Evolutionary conservation across 306 rosid genomes (phyloP).

Genomic region (Lathyrus tuberosus): DNA sequence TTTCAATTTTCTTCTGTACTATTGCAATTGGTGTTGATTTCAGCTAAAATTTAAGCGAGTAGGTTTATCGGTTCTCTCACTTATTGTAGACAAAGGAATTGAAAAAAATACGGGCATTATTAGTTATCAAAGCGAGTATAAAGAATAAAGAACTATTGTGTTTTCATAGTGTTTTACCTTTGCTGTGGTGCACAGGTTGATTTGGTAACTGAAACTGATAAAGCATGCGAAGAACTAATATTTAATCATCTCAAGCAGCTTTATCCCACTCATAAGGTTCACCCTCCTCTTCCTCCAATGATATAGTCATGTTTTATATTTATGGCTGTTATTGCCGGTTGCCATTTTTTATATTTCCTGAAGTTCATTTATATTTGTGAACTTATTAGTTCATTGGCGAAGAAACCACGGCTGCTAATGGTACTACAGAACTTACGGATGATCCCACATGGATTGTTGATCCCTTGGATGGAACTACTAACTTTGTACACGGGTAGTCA

Average conservation of each 20-base stretch:
- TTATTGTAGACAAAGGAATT: no score
- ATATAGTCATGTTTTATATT: constrained; percentile 15
- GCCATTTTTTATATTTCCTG: not conserved
- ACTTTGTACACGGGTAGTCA: constrained; percentile 91
- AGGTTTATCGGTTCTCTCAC: no score
- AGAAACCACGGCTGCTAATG: constrained; percentile 92
- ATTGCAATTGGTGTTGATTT: not conserved
- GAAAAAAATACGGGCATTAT: no score
- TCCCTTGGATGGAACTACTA: constrained; percentile 98
- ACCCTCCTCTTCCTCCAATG: constrained; percentile 19
- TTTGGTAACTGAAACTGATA: constrained; percentile 97
- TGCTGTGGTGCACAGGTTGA: constrained; percentile 71
- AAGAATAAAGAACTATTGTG: no score
- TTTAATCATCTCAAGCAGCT: constrained; percentile 78
- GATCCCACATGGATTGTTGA: constrained; percentile 98
- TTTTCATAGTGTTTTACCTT: constrained; percentile 25
- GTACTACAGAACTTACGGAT: constrained; percentile 84
- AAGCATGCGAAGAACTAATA: constrained; percentile 93
- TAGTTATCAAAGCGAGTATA: no score
- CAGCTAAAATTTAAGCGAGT: no score
- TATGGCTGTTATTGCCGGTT: not conserved
- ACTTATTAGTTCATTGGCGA: constrained; percentile 85
- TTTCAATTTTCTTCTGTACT: not conserved
- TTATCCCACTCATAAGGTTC: constrained; percentile 86
- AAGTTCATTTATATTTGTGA: constrained; percentile 34